A percentile compares a stretch with the other conserved stretches of the same genome.
These are phyloP conservation scores for Pisolithus marmoratus DNA, from an alignment of 768 basidiomycete species.

Conservation along the genomic window DNA sequence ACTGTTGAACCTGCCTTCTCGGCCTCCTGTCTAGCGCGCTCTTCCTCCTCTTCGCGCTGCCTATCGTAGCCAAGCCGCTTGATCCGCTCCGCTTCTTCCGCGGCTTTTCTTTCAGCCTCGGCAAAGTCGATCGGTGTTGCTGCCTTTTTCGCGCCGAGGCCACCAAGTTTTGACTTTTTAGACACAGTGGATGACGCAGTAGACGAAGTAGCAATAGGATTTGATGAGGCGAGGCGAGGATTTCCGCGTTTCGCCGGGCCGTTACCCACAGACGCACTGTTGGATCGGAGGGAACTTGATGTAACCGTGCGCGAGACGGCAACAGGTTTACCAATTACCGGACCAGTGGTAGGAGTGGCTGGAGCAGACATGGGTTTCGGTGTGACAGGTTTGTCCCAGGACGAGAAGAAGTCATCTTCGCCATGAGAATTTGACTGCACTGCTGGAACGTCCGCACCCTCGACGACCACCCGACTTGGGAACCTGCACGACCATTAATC, in stretches of 20 bases:
- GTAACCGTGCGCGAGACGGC: slow-evolving; percentile 57
- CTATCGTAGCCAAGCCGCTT: slow-evolving; percentile 91
- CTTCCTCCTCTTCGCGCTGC: slow-evolving; percentile 78
- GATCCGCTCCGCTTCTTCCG: slow-evolving; percentile 88
- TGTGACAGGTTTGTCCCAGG: slow-evolving; percentile 84
- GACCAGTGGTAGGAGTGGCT: slow-evolving; percentile 46
- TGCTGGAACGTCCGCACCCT: slow-evolving; percentile 58
- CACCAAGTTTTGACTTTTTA: slow-evolving; percentile 68
- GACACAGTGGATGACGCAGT: slow-evolving; percentile 29
- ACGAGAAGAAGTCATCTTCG: slow-evolving; percentile 95
- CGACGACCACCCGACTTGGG: slow-evolving; percentile 73
- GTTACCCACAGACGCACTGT: slow-evolving; percentile 25
- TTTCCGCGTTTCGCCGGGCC: slow-evolving; percentile 35
- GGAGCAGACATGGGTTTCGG: slow-evolving; percentile 50
- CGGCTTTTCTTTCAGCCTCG: slow-evolving; percentile 84
- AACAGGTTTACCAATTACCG: slow-evolving; percentile 51
- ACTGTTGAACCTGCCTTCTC: slow-evolving; percentile 34
- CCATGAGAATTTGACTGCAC: slow-evolving; percentile 38
- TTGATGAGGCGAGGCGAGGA: slow-evolving; percentile 39
- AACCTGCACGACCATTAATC: slow-evolving; percentile 43
- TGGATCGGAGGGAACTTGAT: slow-evolving; percentile 55
- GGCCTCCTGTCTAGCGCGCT: slow-evolving; percentile 59
- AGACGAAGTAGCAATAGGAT: slow-evolving; percentile 25
- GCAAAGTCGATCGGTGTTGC: slow-evolving; percentile 84
- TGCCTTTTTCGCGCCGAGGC: slow-evolving; percentile 84